These are phyloP conservation scores for Fusarium sp. DNA, from an alignment of 2,329 filamentous ascomycete genomes.

Conservation along the genomic window DNA sequence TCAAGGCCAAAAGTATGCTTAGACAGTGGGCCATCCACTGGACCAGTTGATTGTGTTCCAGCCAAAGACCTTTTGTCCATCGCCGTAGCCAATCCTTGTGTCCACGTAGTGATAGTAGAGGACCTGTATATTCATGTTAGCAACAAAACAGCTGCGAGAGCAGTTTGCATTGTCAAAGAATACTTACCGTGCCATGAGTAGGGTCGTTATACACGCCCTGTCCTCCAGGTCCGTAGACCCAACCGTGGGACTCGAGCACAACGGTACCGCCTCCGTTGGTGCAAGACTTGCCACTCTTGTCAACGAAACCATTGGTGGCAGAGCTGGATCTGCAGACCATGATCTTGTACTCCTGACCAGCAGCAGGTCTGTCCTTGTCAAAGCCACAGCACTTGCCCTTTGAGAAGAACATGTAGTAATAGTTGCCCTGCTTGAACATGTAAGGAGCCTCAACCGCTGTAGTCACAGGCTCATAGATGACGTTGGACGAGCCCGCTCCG, in stretches of 20 bases:
- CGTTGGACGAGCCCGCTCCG: constrained; percentile 43
- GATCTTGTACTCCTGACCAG: constrained; percentile 73
- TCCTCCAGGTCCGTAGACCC: constrained; percentile 74
- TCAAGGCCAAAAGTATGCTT: not conserved
- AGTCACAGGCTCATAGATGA: constrained; percentile 58
- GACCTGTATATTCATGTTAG: constrained; percentile 50
- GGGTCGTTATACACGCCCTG: constrained; percentile 58
- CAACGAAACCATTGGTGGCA: constrained; percentile 67
- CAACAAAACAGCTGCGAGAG: not conserved
- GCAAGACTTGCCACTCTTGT: constrained; percentile 66
- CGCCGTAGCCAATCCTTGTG: constrained; percentile 43
- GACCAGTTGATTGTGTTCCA: constrained; percentile 63
- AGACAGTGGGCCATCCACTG: constrained; percentile 59
- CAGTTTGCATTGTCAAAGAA: not conserved
- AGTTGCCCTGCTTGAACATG: constrained; percentile 65
- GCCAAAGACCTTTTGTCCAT: constrained; percentile 62
- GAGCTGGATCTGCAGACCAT: constrained; percentile 69
- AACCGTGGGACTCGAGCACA: constrained; percentile 69
- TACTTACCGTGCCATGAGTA: constrained; percentile 16
- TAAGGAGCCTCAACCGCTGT: constrained; percentile 68
- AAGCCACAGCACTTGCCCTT: constrained; percentile 72
- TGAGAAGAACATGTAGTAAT: constrained; percentile 75
- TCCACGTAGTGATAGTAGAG: constrained; percentile 59
- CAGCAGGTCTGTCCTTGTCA: constrained; percentile 61
- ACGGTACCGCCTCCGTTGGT: constrained; percentile 71